Base-by-base conservation (phyloP, 164 flowering plant genomes). In the Stephania cephalantha region DNA sequence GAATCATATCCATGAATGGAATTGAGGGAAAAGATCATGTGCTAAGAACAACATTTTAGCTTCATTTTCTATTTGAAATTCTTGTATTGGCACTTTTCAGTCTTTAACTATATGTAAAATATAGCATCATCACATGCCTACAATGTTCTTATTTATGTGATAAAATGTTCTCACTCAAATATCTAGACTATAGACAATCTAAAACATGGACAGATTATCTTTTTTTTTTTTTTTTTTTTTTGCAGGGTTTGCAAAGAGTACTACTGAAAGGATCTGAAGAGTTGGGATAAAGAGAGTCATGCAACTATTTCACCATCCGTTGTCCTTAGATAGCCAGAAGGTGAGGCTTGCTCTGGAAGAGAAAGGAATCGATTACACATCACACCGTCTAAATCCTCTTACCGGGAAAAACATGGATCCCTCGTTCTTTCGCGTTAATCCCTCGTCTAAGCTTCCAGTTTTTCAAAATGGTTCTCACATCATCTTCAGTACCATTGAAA, bases 281-380 rank as follows among this genome's bases (percentile, higher is more conserved):
- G 75, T 74, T 9, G 70, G 79, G 81, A 78, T 77, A 69, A 18
- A 78, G 79, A 74, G 78, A 79, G 79, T 73, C 78, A 95, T 95
- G 99, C 99, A 95, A 89, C 84, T 95, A 15, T 92, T 91, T 82
- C 99, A 93, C 80, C 99, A 93, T 75, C 97, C 97, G 1, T 90
- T 77, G 76, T 91, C 97, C 6, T 65, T 95, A 78, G 92, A 93
- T 84, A 93, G 97, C 86, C 99, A 93, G 82, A 95, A 89, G 78
- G 99, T 91, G 76, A 89, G 99, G 82, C 90, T 95, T 71, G 93
- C 93, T 68, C 84, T 95, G 84, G 98, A 95, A 81, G 98, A 95
- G 86, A 88, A 79, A 70, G 86, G 85, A 75, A 84, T 91, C 67
- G 98, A 95, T 75, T 95, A 93, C 85, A 95, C 97, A 9, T 93